Evolutionary conservation across 441 rosid genomes (phyloP).

Genomic region (Aleurites moluccanus): DNA sequence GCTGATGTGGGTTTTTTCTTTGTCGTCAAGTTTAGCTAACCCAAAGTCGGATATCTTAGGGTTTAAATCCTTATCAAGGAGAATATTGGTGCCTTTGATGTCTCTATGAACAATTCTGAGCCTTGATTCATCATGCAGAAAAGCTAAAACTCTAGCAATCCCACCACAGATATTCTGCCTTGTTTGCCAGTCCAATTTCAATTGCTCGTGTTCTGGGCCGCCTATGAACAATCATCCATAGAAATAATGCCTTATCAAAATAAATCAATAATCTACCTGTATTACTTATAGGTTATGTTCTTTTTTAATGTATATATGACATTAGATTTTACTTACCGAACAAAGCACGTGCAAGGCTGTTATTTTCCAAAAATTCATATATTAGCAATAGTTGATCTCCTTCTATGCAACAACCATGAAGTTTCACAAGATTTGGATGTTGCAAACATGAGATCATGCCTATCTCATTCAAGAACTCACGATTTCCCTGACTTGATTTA

Average conservation of each 20-base stretch:
- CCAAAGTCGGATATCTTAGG: conserved; percentile 80
- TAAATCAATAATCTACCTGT: background rate
- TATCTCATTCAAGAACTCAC: conserved; percentile 69
- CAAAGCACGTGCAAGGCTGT: conserved; percentile 44
- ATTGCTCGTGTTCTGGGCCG: conserved; percentile 32
- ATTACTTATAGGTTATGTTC: background rate
- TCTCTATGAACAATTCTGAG: conserved; percentile 74
- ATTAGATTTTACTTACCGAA: conserved; percentile 30
- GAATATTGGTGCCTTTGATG: conserved; percentile 68
- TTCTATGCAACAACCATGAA: conserved; percentile 50
- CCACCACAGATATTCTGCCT: conserved; percentile 56
- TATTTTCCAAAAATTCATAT: conserved; percentile 55
- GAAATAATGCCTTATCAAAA: conserved; percentile 19
- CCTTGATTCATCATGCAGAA: conserved; percentile 67
- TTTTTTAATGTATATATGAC: background rate
- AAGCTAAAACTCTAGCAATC: conserved; percentile 62
- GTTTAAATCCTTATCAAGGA: conserved; percentile 59
- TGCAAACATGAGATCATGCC: conserved; percentile 56
- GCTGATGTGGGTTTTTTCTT: conserved; percentile 74
- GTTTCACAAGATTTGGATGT: conserved; percentile 51
- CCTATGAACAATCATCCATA: conserved; percentile 25
- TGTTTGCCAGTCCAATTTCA: conserved; percentile 62
- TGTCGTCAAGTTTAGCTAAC: conserved; percentile 66
- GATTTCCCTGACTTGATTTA: conserved; percentile 68
- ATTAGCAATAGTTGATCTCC: conserved; percentile 46